Conservation (phyloP, 2,329 filamentous ascomycete species). For the Raffaelea albimanens region DNA sequence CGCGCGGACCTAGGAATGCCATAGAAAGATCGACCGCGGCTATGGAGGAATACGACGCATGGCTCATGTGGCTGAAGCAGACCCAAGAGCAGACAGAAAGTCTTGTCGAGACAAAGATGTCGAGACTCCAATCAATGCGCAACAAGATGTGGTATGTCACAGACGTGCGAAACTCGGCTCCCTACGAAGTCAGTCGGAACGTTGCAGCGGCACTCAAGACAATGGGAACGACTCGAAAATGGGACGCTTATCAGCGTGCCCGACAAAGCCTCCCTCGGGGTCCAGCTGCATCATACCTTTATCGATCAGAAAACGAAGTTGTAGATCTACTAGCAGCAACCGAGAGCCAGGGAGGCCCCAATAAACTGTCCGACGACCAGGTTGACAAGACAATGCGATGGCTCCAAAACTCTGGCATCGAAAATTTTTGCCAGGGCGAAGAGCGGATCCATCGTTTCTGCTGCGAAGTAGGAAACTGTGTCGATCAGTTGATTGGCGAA, state of each 20-base stretch:
- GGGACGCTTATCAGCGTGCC: slow-evolving; percentile 37
- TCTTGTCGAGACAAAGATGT: slow-evolving; percentile 66
- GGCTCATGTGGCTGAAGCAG: slow-evolving; percentile 76
- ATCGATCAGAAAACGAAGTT: slow-evolving; percentile 74
- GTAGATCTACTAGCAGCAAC: slow-evolving; percentile 78
- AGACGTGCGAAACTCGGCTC: slow-evolving; percentile 81
- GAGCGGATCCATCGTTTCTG: slow-evolving; percentile 92
- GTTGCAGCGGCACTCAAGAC: slow-evolving; percentile 82
- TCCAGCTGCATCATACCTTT: slow-evolving; percentile 53
- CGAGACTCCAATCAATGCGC: slow-evolving; percentile 62
- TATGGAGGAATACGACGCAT: slow-evolving; percentile 70
- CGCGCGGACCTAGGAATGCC: slow-evolving; percentile 58
- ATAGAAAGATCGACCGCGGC: slow-evolving; percentile 61
- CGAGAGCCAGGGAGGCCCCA: slow-evolving; percentile 78
- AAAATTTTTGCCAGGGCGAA: slow-evolving; percentile 91
- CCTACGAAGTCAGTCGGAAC: slow-evolving; percentile 79
- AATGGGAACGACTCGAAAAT: slow-evolving; percentile 57
- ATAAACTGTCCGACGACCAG: slow-evolving; percentile 94
- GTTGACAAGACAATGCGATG: slow-evolving; percentile 75
- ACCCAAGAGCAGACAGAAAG: slow-evolving; percentile 70
- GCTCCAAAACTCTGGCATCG: slow-evolving; percentile 71
- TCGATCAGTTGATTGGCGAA: slow-evolving; percentile 76
- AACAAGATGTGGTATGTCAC: slow-evolving; percentile 99
- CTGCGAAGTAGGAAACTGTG: slow-evolving; percentile 78
- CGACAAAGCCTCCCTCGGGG: slow-evolving; percentile 38